Base-by-base conservation (phyloP, 805 yeast genomes). In the Teunomyces barrocoloradensis region DNA sequence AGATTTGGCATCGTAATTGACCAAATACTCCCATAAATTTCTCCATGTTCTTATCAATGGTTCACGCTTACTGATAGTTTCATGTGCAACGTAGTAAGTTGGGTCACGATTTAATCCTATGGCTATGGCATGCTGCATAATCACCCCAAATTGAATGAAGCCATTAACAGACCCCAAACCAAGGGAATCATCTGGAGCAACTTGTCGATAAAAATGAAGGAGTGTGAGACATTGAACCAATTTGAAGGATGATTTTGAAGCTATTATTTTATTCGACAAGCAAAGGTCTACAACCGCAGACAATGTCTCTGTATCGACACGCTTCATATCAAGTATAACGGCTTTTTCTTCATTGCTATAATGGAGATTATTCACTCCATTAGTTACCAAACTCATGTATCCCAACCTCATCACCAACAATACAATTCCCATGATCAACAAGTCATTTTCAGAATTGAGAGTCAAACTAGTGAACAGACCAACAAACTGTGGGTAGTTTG, bases 101-200 rank as follows among this genome's bases (percentile, higher is more conserved):
- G 78, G 77, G 48, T 73, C 77, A 10, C 77, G 55, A 50, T 72
- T 65, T 37, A 71, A 55, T 0, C 78, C 77, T 37, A 71, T 69
- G 3, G 74, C 61, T 37, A 68, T 43, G 0, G 77, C 75, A 45
- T 71, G 77, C 27, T 59, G 63, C 9, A 69, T 58, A 5, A 66
- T 64, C 2, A 65, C 59, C 0, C 75, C 74, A 42, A 72, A 63
- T 18, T 71, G 56, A 12, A 69, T 59, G 42, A 68, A 71, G 3
- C 71, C 65, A 50, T 73, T 77, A 0, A 68, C 61, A 6, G 73
- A 70, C 18, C 73, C 66, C 23, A 71, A 52, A 0, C 78, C 77
- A 48, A 64, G 73, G 46, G 71, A 63, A 52, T 74, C 77, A 45
- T 69, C 68, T 1, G 78, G 78, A 10, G 68, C 63, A 11, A 72